phyloP scores from a whole-genome alignment of 2,329 filamentous ascomycete genomes.

The Sphaerulina vaccinii region DNA sequence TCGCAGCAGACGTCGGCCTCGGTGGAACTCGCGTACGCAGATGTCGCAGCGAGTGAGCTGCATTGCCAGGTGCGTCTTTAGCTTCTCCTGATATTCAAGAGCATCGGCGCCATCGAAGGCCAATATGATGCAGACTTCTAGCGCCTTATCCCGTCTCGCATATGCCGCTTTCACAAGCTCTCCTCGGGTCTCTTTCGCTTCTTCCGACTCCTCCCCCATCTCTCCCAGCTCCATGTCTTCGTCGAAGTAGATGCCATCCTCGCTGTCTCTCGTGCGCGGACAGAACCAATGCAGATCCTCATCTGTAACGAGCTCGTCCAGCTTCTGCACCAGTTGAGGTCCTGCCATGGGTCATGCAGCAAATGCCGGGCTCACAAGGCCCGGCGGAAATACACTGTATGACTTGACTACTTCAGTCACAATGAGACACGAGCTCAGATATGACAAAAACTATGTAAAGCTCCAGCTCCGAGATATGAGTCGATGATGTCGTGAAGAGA shows the following conservation, averaged over 20 bases:
- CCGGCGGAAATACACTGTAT: neutral
- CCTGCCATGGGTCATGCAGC: conserved; percentile 12
- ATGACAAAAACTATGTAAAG: too few species aligned
- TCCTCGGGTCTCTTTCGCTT: conserved; percentile 28
- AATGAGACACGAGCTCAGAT: too few species aligned
- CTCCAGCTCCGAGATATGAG: too few species aligned
- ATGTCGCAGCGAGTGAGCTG: conserved; percentile 51
- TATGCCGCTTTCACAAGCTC: conserved; percentile 42
- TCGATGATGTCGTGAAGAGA: too few species aligned
- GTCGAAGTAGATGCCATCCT: conserved; percentile 42
- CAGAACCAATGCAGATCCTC: conserved; percentile 49
- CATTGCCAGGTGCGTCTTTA: conserved; percentile 41
- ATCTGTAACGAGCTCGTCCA: conserved; percentile 32
- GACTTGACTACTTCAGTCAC: neutral
- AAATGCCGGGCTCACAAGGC: neutral
- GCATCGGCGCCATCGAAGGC: conserved; percentile 51
- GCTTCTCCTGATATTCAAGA: conserved; percentile 42
- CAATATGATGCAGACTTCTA: conserved; percentile 47
- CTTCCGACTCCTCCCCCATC: conserved; percentile 36
- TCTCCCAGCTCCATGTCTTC: conserved; percentile 47
- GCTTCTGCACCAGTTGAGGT: conserved; percentile 22
- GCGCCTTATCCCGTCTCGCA: conserved; percentile 41
- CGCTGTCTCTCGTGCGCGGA: conserved; percentile 42
- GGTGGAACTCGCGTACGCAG: conserved; percentile 51
- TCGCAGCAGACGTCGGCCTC: conserved; percentile 43